Conservation (phyloP, 768 basidiomycete genomes). For the Lactifluus subvellereus region DNA sequence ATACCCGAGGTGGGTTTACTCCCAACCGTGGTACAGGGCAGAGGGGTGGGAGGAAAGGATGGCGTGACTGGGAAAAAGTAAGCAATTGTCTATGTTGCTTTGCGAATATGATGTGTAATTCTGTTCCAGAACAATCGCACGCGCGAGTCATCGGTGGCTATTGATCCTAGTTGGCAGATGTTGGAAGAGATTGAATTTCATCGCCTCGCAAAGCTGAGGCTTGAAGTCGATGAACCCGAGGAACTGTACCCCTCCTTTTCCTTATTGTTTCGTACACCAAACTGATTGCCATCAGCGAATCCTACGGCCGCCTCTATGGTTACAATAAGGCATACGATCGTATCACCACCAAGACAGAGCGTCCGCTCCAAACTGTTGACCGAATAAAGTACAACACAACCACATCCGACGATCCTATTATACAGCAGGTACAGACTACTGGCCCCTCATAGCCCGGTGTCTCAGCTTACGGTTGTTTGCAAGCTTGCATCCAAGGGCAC, state of each 20-base stretch:
- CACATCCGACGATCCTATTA: conserved; percentile 96
- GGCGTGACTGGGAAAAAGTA: conserved; percentile 96
- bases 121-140: conserved; percentile 61
- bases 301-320: conserved; percentile 83
- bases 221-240: conserved; percentile 92
- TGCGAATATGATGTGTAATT: not conserved
- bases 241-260: conserved; percentile 53
- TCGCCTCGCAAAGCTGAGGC: conserved; percentile 80
- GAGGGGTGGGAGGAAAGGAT: conserved; percentile 64
- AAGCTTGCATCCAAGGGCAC: conserved; percentile 76
- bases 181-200: conserved; percentile 97
- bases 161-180: conserved; percentile 90
- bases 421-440: conserved; percentile 61
- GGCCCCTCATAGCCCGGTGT: conserved; percentile 9
- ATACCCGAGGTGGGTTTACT: conserved; percentile 36
- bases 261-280: not conserved
- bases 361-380: conserved; percentile 86
- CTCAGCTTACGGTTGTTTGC: conserved; percentile 5
- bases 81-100: conserved; percentile 16
- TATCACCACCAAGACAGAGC: conserved; percentile 88
- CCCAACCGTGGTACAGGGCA: conserved; percentile 44
- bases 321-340: conserved; percentile 97
- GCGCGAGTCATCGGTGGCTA: conserved; percentile 90
- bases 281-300: conserved; percentile 44
- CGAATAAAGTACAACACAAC: conserved; percentile 97